Conservation (phyloP, 1,284 basidiomycete genomes). For the Irpex rosettiformis region DNA sequence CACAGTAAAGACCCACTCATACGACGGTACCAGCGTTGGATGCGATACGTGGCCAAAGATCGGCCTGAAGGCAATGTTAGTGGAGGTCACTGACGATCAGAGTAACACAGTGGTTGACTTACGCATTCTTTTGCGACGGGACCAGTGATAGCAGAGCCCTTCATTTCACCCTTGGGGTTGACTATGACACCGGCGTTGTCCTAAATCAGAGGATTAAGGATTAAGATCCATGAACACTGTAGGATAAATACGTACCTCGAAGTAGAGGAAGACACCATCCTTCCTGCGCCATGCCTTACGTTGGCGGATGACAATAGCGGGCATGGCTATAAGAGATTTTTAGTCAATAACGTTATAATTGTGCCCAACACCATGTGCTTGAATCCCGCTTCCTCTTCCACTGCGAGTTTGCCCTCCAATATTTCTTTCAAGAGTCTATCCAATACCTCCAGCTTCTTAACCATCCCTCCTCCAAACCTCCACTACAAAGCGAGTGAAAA, state of each 20-base stretch:
- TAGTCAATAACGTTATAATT: not conserved
- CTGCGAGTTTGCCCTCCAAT: not conserved
- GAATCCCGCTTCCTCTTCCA: not conserved
- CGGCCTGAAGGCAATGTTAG: slow-evolving; percentile 55
- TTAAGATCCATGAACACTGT: not conserved
- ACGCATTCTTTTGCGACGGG: slow-evolving; percentile 97
- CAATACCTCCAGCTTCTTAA: not conserved
- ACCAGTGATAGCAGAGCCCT: slow-evolving; percentile 98
- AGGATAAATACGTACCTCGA: slow-evolving; percentile 61
- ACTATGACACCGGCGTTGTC: slow-evolving; percentile 97
- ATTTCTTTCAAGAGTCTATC: not conserved
- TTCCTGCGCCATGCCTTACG: slow-evolving; percentile 98
- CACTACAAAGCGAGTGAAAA: slow-evolving; percentile 7
- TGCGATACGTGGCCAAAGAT: slow-evolving; percentile 99
- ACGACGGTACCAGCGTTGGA: slow-evolving; percentile 99
- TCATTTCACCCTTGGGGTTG: slow-evolving; percentile 99
- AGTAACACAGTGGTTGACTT: too few relatives aligned
- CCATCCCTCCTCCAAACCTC: not conserved
- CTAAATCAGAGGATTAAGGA: slow-evolving; percentile 31
- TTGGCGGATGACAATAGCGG: slow-evolving; percentile 95
- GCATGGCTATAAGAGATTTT: slow-evolving; percentile 71
- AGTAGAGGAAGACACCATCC: slow-evolving; percentile 99
- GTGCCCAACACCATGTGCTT: not conserved
- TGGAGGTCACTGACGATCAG: not conserved
- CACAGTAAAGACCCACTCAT: slow-evolving; percentile 34